Evolutionary conservation across 1,284 basidiomycete species (phyloP), one percentile per base, ranked within the genome.

Genomic region (Papiliotrema laurentii): DNA sequence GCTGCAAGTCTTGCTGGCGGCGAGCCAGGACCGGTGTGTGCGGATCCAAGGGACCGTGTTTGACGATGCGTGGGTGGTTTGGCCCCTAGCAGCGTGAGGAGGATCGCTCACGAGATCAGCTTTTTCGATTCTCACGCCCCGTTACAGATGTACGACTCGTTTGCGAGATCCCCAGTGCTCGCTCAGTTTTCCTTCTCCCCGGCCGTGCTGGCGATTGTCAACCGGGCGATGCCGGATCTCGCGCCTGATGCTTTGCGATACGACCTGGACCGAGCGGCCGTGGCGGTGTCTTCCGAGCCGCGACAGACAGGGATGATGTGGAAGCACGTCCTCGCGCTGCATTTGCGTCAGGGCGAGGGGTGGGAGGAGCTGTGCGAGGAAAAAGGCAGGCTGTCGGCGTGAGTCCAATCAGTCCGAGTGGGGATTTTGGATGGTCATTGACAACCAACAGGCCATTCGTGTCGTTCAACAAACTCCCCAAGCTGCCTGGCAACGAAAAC

Each of bases 401-500:
- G 48, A 60, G 69, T 64, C 19, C 31, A 3, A 2, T 33, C 24
- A 5, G 2, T 33, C 30, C 9, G 22, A 21, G 25, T 22, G 21
- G 34, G 19, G 22, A 39, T 30, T 26, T 44, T 9, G 26, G 24
- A n/a, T n/a, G n/a, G n/a, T n/a, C n/a, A n/a, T n/a, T n/a, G n/a
- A n/a, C n/a, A n/a, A 33, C 25, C 10, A 18, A 42, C 48, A 74
- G 72, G 3, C 71, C 70, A 1, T 72, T 74, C 39, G 62, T 63
- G 2, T 65, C 60, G 6, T 74, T 69, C 63, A 73, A 70, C 63
- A 71, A 71, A 53, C 56, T 73, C 3, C 65, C 70, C 13, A 22
- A 38, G 19, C 54, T 70, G 0, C 72, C 72, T 0, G 72, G 72
- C 0, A 74, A 74, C 59, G 71, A 74, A 49, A 71, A 71, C 52